phyloP scores from a whole-genome alignment of 116 monocot genomes.

The Dioscorea cayenensis region DNA sequence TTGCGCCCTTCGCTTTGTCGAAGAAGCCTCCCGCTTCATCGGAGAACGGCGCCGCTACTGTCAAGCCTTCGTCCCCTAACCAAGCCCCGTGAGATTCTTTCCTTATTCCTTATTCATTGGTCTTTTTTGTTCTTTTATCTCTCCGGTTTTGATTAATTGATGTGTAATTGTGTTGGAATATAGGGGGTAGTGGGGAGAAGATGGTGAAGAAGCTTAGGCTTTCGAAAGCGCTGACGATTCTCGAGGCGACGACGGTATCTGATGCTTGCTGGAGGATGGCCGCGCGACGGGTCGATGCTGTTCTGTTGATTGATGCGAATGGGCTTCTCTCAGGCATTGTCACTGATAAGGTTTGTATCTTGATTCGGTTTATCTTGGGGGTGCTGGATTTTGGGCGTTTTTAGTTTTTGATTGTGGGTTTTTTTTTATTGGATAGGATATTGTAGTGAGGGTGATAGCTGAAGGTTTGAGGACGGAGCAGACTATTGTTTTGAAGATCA shows the following conservation, averaged over 20 bases:
- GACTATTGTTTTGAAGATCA: slow-evolving; percentile 76
- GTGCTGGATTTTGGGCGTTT: not conserved
- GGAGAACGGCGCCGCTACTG: slow-evolving; percentile 17
- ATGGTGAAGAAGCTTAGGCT: slow-evolving; percentile 90
- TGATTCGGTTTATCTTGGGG: not conserved
- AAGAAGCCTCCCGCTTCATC: slow-evolving; percentile 19
- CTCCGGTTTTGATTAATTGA: not conserved
- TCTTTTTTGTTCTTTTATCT: not conserved
- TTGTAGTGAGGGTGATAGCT: slow-evolving; percentile 82
- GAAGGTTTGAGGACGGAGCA: slow-evolving; percentile 86
- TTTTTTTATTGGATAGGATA: slow-evolving; percentile 42
- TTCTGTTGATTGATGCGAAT: slow-evolving; percentile 73
- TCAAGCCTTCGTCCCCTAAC: slow-evolving; percentile 44
- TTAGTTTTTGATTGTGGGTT: not conserved
- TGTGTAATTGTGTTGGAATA: not conserved
- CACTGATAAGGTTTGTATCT: slow-evolving; percentile 62
- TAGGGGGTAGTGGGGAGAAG: slow-evolving; percentile 41
- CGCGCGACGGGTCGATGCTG: slow-evolving; percentile 60
- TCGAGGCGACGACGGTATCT: slow-evolving; percentile 64
- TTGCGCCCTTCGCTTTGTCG: slow-evolving; percentile 12
- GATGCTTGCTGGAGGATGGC: slow-evolving; percentile 97
- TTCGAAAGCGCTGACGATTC: slow-evolving; percentile 77
- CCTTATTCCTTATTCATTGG: not conserved
- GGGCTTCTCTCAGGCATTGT: too few species aligned
- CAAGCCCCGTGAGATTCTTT: slow-evolving; percentile 31